These are phyloP conservation scores for Pterulicium gracile DNA, from an alignment of 1,284 basidiomycete genomes.

Conservation along the genomic window DNA sequence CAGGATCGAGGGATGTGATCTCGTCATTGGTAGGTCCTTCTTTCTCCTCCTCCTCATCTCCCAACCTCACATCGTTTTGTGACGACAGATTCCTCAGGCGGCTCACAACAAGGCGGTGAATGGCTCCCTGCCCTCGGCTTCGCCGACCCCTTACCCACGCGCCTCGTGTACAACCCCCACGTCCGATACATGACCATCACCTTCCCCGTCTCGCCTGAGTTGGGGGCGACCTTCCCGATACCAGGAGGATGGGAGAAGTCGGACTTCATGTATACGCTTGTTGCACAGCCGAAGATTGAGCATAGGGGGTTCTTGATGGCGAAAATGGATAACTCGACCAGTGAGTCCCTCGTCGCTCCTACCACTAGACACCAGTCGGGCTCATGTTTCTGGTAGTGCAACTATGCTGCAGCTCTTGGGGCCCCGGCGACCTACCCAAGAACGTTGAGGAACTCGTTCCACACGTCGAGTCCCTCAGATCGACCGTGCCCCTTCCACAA, in stretches of 20 bases:
- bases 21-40: neutral
- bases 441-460: neutral
- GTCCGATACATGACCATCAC: neutral
- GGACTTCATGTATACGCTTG: neutral
- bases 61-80: neutral
- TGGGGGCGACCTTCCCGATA: neutral
- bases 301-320: neutral
- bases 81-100: neutral
- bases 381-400: neutral
- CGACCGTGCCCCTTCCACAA: neutral
- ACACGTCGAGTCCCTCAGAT: neutral
- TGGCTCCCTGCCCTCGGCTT: neutral
- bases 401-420: neutral
- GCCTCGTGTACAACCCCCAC: neutral
- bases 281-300: neutral
- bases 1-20: neutral
- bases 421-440: neutral
- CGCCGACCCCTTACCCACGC: neutral
- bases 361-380: neutral
- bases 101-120: neutral
- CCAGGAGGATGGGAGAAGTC: neutral
- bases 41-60: neutral
- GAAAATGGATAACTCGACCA: neutral
- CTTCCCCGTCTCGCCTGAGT: neutral
- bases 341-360: neutral